Conservation (phyloP, 2,329 filamentous ascomycete species). For the Apiospora arundinis region DNA sequence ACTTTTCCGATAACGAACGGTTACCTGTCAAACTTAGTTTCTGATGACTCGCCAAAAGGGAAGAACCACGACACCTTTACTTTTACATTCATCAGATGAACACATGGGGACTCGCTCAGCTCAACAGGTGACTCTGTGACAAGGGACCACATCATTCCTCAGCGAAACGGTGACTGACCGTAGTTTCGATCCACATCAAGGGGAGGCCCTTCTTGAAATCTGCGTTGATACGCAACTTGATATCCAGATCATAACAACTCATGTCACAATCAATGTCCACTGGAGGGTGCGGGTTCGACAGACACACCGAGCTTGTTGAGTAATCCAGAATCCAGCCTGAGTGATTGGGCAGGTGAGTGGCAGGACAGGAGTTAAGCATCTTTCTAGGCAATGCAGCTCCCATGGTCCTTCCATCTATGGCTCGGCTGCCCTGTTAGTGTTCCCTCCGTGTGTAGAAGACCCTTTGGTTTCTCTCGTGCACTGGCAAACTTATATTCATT, state of each 20-base stretch:
- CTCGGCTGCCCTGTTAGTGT: background rate
- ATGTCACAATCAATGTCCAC: background rate
- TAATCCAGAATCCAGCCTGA: background rate
- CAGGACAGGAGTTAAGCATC: background rate
- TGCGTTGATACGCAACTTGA: background rate
- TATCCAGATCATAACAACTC: background rate
- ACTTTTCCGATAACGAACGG: background rate
- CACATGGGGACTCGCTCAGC: background rate
- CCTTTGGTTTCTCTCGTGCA: background rate
- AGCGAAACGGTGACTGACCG: no score
- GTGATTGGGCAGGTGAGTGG: background rate
- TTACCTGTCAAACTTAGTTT: conserved; percentile 14
- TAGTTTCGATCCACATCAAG: background rate
- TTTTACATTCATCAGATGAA: background rate
- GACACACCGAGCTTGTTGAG: background rate
- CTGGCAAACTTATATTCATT: background rate
- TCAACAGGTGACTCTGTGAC: background rate
- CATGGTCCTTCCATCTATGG: background rate
- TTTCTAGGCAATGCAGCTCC: background rate
- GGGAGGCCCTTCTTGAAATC: background rate
- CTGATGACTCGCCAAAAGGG: background rate
- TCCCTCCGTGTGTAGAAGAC: background rate
- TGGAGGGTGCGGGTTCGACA: background rate
- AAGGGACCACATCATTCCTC: background rate
- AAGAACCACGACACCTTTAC: background rate